phyloP scores from a whole-genome alignment of 2,329 filamentous ascomycete species.

The Curvularia sp. region DNA sequence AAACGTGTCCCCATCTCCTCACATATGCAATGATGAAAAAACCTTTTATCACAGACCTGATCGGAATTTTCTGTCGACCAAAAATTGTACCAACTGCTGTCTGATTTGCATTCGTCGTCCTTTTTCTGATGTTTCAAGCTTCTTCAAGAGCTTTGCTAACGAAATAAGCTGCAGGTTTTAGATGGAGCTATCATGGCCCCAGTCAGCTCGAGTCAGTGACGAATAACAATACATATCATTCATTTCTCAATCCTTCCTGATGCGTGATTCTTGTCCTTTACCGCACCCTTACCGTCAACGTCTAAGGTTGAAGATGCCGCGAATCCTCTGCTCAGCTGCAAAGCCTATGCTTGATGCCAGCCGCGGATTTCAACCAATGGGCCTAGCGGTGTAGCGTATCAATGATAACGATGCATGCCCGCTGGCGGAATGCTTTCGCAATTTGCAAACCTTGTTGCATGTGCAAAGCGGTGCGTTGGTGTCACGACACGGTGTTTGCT shows the following conservation, averaged over 20 bases:
- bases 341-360: neutral
- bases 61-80: slow-evolving; percentile 76
- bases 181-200: neutral
- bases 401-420: neutral
- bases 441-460: slow-evolving; percentile 5
- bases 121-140: neutral
- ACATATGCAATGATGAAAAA: slow-evolving; percentile 60
- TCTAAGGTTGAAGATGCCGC: neutral
- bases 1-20: slow-evolving; percentile 17
- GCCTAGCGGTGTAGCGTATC: slow-evolving; percentile 8
- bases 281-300: neutral
- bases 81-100: slow-evolving; percentile 82
- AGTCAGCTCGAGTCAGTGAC: neutral
- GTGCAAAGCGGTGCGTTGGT: slow-evolving; percentile 14
- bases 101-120: slow-evolving; percentile 59
- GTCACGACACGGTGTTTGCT: slow-evolving; percentile 17
- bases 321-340: neutral
- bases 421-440: slow-evolving; percentile 1
- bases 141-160: slow-evolving; percentile 16
- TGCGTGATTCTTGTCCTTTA: neutral
- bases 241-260: neutral
- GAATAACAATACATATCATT: slow-evolving; percentile 9
- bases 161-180: slow-evolving; percentile 3
- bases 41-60: slow-evolving; percentile 82
- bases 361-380: neutral